Evolutionary conservation across 306 rosid species (phyloP), one percentile per base, ranked within the genome.

Genomic region (Prunus salicina): DNA sequence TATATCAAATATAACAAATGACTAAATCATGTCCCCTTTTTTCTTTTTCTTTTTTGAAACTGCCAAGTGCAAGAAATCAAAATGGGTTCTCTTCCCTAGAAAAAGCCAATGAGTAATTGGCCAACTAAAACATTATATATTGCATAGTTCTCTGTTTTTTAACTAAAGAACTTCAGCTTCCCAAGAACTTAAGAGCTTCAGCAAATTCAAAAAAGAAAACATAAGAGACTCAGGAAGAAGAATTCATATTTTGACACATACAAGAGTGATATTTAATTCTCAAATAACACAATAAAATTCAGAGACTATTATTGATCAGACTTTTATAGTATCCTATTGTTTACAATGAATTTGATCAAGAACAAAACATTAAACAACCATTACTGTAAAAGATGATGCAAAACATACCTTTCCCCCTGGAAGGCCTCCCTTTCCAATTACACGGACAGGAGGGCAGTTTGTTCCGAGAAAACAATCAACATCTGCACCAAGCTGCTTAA

Each of bases 401-500:
- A 71, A 78, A 74, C 82, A 63, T 73, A 96, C 99, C 90, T 93
- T 96, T 30, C 99, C 99, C 47, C 99, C 99, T 1, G 99, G 99
- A 85, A 96, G 98, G 43, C 99, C 99, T 63, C 97, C 98, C 73
- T 91, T 96, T 73, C 97, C 99, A 86, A 86, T 71, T 18, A 96
- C 87, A 56, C 93, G 94, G 63, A 96, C 98, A 55, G 99, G 99
- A 28, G 99, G 99, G 78, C 99, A 96, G 63, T 91, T 86, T 69
- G 99, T 96, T 82, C 99, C 99, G 14, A 88, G 99, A 74, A 56
- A 86, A 81, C 99, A 96, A 76, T 96, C 98, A 67, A 80, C 94
- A 71, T 96, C 91, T 1, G 93, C 99, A 51, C 99, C 99, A 73
- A 96, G 99, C 91, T 96, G 99, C 85, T 88, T 86, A 58, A 96